Evolutionary conservation across 2,329 filamentous ascomycete genomes (phyloP).

Genomic region (Fusarium sp.): DNA sequence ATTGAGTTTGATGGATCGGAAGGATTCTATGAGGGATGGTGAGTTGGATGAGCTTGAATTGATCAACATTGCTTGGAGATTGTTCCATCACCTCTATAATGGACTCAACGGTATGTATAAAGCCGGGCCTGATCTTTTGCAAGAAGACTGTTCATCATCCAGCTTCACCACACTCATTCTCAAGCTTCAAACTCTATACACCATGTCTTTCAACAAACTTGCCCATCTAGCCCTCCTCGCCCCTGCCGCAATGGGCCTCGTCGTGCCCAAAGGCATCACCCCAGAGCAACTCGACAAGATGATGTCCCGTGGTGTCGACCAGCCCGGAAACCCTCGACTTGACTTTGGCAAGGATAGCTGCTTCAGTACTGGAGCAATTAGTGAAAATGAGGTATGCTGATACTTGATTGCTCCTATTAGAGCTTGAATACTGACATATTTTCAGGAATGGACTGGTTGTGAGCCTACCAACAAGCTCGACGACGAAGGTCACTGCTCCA

Average conservation of each 20-base stretch:
- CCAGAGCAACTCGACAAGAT: not conserved
- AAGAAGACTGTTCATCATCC: not conserved
- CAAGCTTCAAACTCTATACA: not conserved
- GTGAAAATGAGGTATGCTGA: not conserved
- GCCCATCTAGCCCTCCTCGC: not conserved
- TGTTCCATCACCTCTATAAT: not conserved
- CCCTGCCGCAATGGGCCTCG: not conserved
- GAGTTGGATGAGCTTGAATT: not conserved
- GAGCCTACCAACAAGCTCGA: not conserved
- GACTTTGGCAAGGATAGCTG: not conserved
- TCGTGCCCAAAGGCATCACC: not conserved
- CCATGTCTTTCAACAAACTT: not conserved
- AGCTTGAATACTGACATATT: not conserved
- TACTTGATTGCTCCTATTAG: fast-evolving
- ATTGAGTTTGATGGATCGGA: not conserved
- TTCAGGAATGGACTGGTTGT: not conserved
- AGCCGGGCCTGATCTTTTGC: fast-evolving
- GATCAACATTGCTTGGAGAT: not conserved
- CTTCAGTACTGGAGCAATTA: not conserved
- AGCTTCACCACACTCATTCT: not conserved
- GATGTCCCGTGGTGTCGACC: not conserved
- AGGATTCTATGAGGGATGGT: not conserved
- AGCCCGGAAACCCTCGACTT: not conserved
- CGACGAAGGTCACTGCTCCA: not conserved
- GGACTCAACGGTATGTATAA: not conserved